Conservation (phyloP, 345 rosid genomes). For the Theobroma cacao region DNA sequence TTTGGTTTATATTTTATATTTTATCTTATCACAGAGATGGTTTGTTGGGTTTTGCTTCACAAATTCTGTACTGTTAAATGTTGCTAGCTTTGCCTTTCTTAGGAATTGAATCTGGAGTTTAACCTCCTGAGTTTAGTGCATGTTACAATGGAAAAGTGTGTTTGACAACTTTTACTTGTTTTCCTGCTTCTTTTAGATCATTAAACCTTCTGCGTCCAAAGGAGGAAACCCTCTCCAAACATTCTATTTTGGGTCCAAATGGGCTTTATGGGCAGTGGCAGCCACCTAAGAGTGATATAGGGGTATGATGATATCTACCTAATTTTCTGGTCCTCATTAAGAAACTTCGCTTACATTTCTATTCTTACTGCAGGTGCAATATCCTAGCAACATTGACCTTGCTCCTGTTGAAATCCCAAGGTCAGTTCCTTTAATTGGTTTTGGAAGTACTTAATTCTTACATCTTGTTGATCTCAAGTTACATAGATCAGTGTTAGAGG, state of each 20-base stretch:
- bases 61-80: background rate
- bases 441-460: background rate
- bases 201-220: conserved; percentile 57
- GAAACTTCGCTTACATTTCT: conserved; percentile 24
- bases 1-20: background rate
- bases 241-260: conserved; percentile 86
- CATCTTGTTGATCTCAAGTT: background rate
- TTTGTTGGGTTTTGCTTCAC: background rate
- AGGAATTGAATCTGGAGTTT: background rate
- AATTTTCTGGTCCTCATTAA: conserved; percentile 6
- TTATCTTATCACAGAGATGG: background rate
- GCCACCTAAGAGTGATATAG: conserved; percentile 55
- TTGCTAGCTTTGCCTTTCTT: background rate
- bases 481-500: background rate
- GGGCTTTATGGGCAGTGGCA: conserved; percentile 86
- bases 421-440: conserved; percentile 38
- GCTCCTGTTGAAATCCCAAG: conserved; percentile 81
- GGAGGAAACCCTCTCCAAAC: conserved; percentile 84
- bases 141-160: background rate
- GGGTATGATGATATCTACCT: conserved; percentile 40
- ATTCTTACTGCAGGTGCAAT: conserved; percentile 52
- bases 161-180: conserved; percentile 10
- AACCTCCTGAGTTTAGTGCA: background rate
- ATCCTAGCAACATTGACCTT: conserved; percentile 78
- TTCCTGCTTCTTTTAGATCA: conserved; percentile 47